Conservation (phyloP, 1,284 basidiomycete genomes). For the Singerocomus inundabilis region DNA sequence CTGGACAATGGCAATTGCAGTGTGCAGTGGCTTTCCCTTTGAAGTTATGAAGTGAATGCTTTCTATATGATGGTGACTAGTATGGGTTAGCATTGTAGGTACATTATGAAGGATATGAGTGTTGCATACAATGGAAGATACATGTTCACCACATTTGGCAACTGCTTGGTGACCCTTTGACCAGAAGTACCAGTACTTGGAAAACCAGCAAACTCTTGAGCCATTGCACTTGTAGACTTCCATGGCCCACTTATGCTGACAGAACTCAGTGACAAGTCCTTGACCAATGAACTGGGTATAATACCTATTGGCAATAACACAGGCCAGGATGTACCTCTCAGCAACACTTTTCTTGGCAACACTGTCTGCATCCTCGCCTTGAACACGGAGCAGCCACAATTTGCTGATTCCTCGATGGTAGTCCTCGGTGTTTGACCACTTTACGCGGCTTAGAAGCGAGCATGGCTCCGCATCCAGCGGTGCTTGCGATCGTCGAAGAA, state of each 20-base stretch:
- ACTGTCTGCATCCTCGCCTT: slow-evolving; percentile 44
- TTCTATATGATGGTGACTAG: slow-evolving; percentile 75
- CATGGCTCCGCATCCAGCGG: slow-evolving; percentile 1
- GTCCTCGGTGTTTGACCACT: slow-evolving; percentile 68
- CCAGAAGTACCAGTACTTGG: slow-evolving; percentile 20
- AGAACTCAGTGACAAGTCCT: slow-evolving; percentile 6
- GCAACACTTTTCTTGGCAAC: slow-evolving; percentile 48
- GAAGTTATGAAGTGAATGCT: slow-evolving; percentile 60
- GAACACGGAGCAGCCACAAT: slow-evolving; percentile 52
- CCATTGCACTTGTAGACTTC: slow-evolving; percentile 64
- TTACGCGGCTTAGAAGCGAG: slow-evolving; percentile 39
- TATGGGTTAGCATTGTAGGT: slow-evolving; percentile 10
- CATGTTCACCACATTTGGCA: slow-evolving; percentile 51
- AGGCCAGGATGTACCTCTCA: slow-evolving; percentile 61
- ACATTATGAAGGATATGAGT: background rate
- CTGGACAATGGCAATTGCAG: slow-evolving; percentile 62
- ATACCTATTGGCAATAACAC: slow-evolving; percentile 68
- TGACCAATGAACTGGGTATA: background rate
- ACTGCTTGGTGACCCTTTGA: slow-evolving; percentile 21
- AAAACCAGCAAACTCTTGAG: slow-evolving; percentile 59
- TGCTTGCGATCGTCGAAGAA: slow-evolving; percentile 32
- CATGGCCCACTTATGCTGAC: slow-evolving; percentile 62
- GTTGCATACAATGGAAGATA: slow-evolving; percentile 59
- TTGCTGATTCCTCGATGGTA: slow-evolving; percentile 65
- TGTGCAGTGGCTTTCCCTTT: slow-evolving; percentile 46